A percentile compares a stretch with the other conserved stretches of the same genome.
Conservation (phyloP, 139 green algal genomes). For the Zygnema circumcarinatum region DNA sequence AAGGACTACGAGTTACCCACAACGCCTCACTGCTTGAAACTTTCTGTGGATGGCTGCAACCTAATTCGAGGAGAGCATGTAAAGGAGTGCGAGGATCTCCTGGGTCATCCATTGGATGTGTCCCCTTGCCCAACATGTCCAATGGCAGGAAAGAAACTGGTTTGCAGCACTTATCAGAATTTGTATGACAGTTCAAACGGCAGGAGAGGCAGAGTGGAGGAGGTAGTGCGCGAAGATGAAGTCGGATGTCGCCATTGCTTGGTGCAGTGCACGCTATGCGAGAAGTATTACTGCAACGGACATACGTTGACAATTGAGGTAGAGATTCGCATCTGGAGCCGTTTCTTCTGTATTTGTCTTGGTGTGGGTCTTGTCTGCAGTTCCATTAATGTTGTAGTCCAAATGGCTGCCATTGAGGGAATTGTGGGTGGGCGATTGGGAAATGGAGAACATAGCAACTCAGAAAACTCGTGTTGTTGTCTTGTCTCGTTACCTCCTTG, state of each 20-base stretch:
- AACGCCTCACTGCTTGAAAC: no score
- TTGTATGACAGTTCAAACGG: neutral
- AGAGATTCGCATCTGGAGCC: neutral
- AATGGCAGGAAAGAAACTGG: neutral
- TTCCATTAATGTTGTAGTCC: neutral
- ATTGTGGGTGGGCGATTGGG: neutral
- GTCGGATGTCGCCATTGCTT: conserved; percentile 18
- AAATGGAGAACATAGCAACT: neutral
- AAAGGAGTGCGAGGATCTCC: neutral
- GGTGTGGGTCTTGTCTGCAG: neutral
- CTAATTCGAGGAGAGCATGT: neutral
- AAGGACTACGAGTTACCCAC: no score
- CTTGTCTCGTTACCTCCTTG: neutral
- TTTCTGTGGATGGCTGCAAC: neutral
- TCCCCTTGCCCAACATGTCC: neutral
- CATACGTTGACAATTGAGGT: conserved; percentile 13
- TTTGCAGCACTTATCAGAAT: neutral
- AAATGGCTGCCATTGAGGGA: neutral
- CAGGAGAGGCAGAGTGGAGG: neutral
- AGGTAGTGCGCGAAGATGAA: conserved; percentile 15
- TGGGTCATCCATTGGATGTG: neutral
- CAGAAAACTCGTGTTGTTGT: neutral
- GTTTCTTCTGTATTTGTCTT: neutral
- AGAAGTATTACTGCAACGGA: conserved; percentile 20
- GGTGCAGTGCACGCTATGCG: conserved; percentile 1